Evolutionary conservation across 192 early-diverging fungal genomes (phyloP), one percentile per base, ranked within the genome.

Genomic region (Piromyces finnis): DNA sequence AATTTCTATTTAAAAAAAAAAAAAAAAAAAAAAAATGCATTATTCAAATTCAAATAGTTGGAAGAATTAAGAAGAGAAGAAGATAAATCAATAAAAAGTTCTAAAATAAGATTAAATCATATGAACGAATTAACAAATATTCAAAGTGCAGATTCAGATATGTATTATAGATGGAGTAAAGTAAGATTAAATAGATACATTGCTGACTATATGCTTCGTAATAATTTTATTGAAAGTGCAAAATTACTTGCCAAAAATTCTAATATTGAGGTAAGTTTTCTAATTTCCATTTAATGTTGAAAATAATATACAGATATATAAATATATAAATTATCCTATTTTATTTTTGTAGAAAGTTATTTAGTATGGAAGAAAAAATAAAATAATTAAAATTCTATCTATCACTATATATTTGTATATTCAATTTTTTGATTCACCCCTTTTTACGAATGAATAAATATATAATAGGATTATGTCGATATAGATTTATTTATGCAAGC

Each of bases 121-220:
- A 83, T 99, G 13, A 88, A 88, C 78, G 89, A 94, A 78, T 84
- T 99, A 17, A 87, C 89, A 32, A 77, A 81, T 30, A 92, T 98
- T 29, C 82, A 85, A 9, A 88, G 88, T 0, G 81, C 90, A 0
- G 88, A 94, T 29, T 87, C 91, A 37, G 88, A 90, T 17, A 95
- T 89, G 80, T 97, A 93, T 84, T 87, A 87, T 29, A 86, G 89
- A 78, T 99, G 98, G 98, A 92, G 92, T 80, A 90, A 93, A 77
- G 89, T 90, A 11, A 90, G 96, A 15, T 84, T 99, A 29, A 91
- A 97, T 84, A 89, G 96, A 22, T 88, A 98, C 29, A 85, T 99
- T 80, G 93, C 95, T 3, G 98, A 99, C 84, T 99, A 97, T 84
- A 91, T 99, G 92, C 87, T 98, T 29, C 88, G 98, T 80, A 91